These are phyloP conservation scores for Fonsecaea nubica DNA, from an alignment of 2,329 filamentous ascomycete species.

Conservation along the genomic window DNA sequence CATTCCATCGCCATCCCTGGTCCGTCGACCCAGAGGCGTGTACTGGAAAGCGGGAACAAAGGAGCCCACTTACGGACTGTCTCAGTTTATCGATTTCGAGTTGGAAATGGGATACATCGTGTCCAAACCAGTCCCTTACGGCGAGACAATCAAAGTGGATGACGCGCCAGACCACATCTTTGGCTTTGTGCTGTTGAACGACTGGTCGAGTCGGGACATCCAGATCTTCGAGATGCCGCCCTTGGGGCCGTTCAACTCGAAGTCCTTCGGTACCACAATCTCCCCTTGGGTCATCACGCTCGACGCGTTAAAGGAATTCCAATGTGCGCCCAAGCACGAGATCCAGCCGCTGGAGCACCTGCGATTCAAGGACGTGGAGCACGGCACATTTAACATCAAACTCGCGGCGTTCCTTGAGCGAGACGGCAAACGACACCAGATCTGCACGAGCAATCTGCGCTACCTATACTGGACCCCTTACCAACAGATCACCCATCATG, in stretches of 20 bases:
- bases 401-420: constrained; percentile 27
- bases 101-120: constrained; percentile 58
- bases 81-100: constrained; percentile 63
- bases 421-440: constrained; percentile 36
- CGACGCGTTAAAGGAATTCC: constrained; percentile 57
- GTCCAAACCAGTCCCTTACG: constrained; percentile 49
- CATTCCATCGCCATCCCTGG: constrained; percentile 22
- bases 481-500: constrained; percentile 40
- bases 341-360: constrained; percentile 29
- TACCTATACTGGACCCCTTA: constrained; percentile 43
- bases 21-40: constrained; percentile 24
- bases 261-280: constrained; percentile 64
- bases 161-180: constrained; percentile 64
- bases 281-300: constrained; percentile 67
- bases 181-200: constrained; percentile 60
- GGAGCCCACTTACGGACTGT: constrained; percentile 60
- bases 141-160: constrained; percentile 48
- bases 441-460: constrained; percentile 39
- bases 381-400: constrained; percentile 31
- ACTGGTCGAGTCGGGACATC: constrained; percentile 58
- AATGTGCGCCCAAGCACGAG: constrained; percentile 21
- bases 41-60: constrained; percentile 15
- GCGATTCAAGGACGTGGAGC: constrained; percentile 20
- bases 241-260: constrained; percentile 65
- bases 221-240: constrained; percentile 67